Conservation (phyloP, 495 filamentous ascomycete genomes). For the Neurospora tetrasperma region DNA sequence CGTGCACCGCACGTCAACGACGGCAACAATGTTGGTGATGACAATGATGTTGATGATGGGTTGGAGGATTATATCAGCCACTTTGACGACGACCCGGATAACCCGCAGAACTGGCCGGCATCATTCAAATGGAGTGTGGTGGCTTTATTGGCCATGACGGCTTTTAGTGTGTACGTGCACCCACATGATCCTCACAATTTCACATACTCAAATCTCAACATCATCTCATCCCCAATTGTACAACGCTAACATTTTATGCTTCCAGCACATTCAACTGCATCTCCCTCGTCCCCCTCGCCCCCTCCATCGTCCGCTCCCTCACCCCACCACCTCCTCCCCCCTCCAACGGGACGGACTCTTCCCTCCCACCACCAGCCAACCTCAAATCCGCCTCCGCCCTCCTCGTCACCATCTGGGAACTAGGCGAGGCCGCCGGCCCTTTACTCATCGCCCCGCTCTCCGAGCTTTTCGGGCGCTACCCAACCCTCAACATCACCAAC, state of each 20-base stretch:
- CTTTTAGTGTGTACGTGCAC: conserved; percentile 41
- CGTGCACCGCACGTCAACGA: neutral
- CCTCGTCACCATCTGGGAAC: conserved; percentile 50
- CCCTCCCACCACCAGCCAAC: too few relatives aligned
- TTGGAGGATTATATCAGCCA: conserved; percentile 24
- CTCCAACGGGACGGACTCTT: conserved; percentile 2
- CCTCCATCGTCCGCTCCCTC: conserved; percentile 39
- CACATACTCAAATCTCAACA: too few relatives aligned
- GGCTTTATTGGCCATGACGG: conserved; percentile 36
- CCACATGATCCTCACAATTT: too few relatives aligned
- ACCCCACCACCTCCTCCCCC: conserved; percentile 8
- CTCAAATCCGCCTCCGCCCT: conserved; percentile 36
- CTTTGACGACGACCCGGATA: conserved; percentile 39
- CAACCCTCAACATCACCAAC: conserved; percentile 43
- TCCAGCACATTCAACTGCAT: conserved; percentile 44
- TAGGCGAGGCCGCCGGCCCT: conserved; percentile 47
- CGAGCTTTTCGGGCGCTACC: conserved; percentile 45
- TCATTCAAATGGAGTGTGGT: conserved; percentile 42
- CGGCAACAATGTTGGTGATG: conserved; percentile 1
- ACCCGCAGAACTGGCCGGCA: conserved; percentile 42
- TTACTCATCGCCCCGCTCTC: conserved; percentile 49
- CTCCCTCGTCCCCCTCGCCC: conserved; percentile 42
- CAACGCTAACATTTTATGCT: too few relatives aligned
- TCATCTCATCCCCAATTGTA: too few relatives aligned
- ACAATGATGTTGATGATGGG: conserved; percentile 18